Base-by-base conservation (phyloP, 2,329 filamentous ascomycete genomes). In the Dactylellina sp. region DNA sequence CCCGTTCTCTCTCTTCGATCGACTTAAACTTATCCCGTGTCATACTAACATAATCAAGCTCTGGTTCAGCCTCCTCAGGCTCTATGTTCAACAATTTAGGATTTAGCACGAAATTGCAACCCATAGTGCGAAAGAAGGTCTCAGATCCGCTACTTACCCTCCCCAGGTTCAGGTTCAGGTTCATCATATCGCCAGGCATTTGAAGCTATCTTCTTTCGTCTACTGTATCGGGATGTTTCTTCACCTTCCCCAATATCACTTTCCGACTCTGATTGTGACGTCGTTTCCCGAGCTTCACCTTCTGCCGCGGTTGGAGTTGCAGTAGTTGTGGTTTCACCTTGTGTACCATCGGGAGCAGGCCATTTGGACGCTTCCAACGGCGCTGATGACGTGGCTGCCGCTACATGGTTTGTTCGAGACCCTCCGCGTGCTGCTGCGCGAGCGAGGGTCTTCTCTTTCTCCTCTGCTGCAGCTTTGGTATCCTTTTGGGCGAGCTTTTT, bases 171-270 rank as follows among this genome's bases (percentile, higher is more conserved):
- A 79, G 87, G 0, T 83, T 88, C 76, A 87, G 86, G 85, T 76
- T 88, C 42, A 86, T 84, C 76, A 87, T 88, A 76, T 86, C 87
- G 79, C 84, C 85, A 37, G 84, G 87, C 5, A 85, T 88, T 18
- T 85, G 85, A 77, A 52, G 78, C 61, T 71, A 77, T 56, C 72
- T 76, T 44, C 68, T 75, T 75, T 71, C 72, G 40, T 66, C 61
- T 66, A 28, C 70, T 61, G 70, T 74, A 74, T 66, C 70, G 61
- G 42, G 71, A 76, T 49, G 46, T 52, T 20, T 72, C 70, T 49
- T 75, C 55, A 35, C 53, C 64, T 47, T 57, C 65, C 56, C 55
- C 52, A 40, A 25, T 47, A 28, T 55, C 56, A 25, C 47, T 62
- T 44, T 62, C 65, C 39, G 71, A 66, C 42, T 46, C 70, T 20